A percentile compares a stretch with the other conserved stretches of the same genome.
phyloP scores from a whole-genome alignment of 202 grass and related monocot species.

The Dendrocalamus latiflorus region DNA sequence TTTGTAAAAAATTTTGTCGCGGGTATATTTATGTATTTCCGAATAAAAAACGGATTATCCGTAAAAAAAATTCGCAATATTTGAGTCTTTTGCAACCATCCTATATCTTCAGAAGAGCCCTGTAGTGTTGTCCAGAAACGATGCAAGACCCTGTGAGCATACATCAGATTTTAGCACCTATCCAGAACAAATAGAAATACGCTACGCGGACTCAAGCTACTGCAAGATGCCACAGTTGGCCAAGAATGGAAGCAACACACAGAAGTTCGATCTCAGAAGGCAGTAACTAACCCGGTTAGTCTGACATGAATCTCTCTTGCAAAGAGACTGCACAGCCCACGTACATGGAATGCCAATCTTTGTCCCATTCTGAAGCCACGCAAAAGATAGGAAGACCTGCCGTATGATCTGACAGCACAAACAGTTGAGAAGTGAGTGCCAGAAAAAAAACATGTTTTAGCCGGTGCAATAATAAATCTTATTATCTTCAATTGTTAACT shows the following conservation, averaged over 20 bases:
- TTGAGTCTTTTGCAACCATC: constrained; percentile 74
- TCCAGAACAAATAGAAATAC: background rate
- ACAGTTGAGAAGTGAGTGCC: constrained; percentile 5
- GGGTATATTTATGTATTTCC: too few species aligned
- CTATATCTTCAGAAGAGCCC: constrained; percentile 81
- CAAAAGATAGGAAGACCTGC: constrained; percentile 34
- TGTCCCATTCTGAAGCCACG: constrained; percentile 32
- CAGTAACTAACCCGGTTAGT: constrained; percentile 39
- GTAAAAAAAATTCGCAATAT: too few species aligned
- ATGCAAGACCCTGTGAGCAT: constrained; percentile 52
- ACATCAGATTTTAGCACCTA: background rate
- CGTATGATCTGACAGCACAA: constrained; percentile 31
- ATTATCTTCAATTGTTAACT: background rate
- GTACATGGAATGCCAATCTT: constrained; percentile 28
- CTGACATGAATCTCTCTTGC: constrained; percentile 31
- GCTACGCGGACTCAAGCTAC: background rate
- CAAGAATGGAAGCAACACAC: background rate
- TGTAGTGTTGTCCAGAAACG: constrained; percentile 68
- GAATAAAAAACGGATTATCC: too few species aligned
- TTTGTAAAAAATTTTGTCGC: too few species aligned
- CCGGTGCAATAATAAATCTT: background rate
- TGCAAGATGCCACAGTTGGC: background rate
- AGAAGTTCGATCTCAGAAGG: background rate
- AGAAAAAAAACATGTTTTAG: background rate
- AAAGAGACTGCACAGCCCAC: constrained; percentile 25